phyloP scores from a whole-genome alignment of 2,329 filamentous ascomycete genomes.

The Colletotrichum echinochloae region DNA sequence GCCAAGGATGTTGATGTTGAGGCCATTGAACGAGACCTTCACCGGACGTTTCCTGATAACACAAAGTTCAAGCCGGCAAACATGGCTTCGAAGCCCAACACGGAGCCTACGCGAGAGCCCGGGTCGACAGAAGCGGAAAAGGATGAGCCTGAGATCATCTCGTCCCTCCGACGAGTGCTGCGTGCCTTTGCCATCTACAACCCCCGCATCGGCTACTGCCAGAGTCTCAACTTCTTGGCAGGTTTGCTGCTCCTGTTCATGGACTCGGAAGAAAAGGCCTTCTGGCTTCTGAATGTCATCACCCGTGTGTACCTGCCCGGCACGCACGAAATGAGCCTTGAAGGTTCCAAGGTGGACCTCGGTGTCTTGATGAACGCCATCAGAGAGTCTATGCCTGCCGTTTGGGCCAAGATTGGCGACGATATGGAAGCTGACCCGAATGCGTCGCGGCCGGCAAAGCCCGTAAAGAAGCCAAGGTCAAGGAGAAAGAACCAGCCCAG shows the following conservation, averaged over 20 bases:
- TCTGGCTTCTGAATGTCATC: conserved; percentile 93
- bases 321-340: conserved; percentile 90
- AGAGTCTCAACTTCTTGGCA: conserved; percentile 94
- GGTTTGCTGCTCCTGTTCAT: conserved; percentile 91
- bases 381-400: conserved; percentile 81
- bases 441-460: conserved; percentile 49
- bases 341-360: conserved; percentile 93
- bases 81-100: conserved; percentile 47
- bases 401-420: conserved; percentile 90
- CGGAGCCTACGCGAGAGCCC: conserved; percentile 31
- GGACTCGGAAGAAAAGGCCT: conserved; percentile 87
- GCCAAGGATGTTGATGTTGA: conserved; percentile 83
- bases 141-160: conserved; percentile 81
- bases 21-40: conserved; percentile 92
- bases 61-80: conserved; percentile 81
- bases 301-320: conserved; percentile 89
- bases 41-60: conserved; percentile 96
- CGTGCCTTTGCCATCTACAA: conserved; percentile 93
- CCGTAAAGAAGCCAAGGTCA: conserved; percentile 48
- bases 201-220: conserved; percentile 92
- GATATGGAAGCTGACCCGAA: conserved; percentile 70
- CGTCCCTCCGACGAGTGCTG: conserved; percentile 84
- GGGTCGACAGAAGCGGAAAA: conserved; percentile 45
- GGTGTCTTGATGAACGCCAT: conserved; percentile 92
- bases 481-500: conserved; percentile 54